Base-by-base conservation (phyloP, 1,284 basidiomycete genomes). In the Austroboletus rostrupii region DNA sequence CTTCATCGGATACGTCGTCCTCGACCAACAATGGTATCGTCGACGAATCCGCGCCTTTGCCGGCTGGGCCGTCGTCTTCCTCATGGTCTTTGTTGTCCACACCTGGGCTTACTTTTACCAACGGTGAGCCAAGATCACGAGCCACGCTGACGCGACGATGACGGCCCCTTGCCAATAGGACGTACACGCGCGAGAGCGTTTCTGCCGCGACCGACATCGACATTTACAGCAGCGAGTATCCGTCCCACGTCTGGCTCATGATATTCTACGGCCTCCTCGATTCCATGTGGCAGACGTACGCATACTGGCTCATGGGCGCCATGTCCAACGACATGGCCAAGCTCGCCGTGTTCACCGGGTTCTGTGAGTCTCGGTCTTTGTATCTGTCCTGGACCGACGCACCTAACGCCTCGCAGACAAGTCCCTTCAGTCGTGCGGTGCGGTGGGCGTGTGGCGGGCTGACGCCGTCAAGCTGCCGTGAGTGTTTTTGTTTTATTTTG, bases 271-370 rank as follows among this genome's bases (percentile, higher is more conserved):
- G 64, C 20, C 45, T 80, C 33, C 67, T 80, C 49, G 79, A 82
- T 53, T 62, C 79, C 12, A 77, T 81, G 73, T 81, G 79, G 77
- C 80, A 82, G 59, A 81, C 80, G 10, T 77, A 74, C 28, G 76
- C 74, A 20, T 81, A 80, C 63, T 79, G 78, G 79, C 64, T 79
- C 14, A 49, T 65, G 58, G 67, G 66, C 3, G 66, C 64, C 38
- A 65, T 65, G 67, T 69, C 64, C 21, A 65, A 65, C 41, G 61
- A 69, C 45, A 51, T 69, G 17, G 53, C 56, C 12, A 65, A 69
- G 33, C 64, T 65, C 26, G 67, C 64, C n/a, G 58, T 67, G 14
- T 68, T 65, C 41, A 60, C 58, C 21, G 64, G 66, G 33, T 65
- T 69, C 37, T 65, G 64, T 65, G 38, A 49, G 64, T 50, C n/a